Evolutionary conservation across 2,329 filamentous ascomycete genomes (phyloP).

Genomic region (Colletotrichum incanum): DNA sequence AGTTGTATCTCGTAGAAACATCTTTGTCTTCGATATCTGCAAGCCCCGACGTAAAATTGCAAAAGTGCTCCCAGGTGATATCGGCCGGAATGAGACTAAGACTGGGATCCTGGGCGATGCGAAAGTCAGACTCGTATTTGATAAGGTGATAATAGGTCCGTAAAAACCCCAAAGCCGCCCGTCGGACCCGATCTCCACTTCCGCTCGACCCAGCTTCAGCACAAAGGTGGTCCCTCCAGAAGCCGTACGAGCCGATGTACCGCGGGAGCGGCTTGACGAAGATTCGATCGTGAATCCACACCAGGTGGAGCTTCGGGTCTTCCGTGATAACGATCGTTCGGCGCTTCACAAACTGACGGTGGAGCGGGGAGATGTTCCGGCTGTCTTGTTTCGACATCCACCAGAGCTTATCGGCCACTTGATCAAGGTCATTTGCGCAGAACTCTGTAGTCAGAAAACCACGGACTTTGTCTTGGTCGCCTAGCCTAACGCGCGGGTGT

Average conservation of each 20-base stretch:
- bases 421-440: background rate
- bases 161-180: constrained; percentile 52
- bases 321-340: constrained; percentile 53
- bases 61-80: constrained; percentile 45
- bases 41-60: constrained; percentile 37
- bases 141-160: constrained; percentile 53
- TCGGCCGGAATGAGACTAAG: constrained; percentile 40
- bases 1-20: constrained; percentile 42
- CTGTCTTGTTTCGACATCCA: constrained; percentile 42
- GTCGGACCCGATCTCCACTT: constrained; percentile 25
- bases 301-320: constrained; percentile 53
- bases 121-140: constrained; percentile 53
- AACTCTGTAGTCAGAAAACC: background rate
- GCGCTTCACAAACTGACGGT: constrained; percentile 49
- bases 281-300: constrained; percentile 50
- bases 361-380: constrained; percentile 47
- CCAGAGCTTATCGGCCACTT: constrained; percentile 28
- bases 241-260: constrained; percentile 48
- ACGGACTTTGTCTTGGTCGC: background rate
- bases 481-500: background rate
- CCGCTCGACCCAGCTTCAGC: background rate
- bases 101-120: constrained; percentile 47
- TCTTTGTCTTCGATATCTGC: constrained; percentile 37
- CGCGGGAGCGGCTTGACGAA: constrained; percentile 53
- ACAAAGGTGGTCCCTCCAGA: constrained; percentile 47